Evolutionary conservation across 495 filamentous ascomycete species (phyloP).

Genomic region (Lophiostoma macrostomum): DNA sequence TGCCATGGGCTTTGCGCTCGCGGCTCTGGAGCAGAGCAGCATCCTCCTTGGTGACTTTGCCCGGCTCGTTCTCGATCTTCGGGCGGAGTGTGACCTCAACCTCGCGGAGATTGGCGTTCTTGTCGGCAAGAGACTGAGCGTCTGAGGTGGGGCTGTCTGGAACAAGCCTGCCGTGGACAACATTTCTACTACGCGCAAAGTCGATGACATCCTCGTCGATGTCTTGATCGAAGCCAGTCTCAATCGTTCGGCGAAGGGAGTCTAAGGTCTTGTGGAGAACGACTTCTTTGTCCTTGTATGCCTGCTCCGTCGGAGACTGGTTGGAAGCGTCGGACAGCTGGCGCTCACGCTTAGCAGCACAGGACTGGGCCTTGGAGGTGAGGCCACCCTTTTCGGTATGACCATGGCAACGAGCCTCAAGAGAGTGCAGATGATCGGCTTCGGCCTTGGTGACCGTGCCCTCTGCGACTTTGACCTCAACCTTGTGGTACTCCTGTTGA

Average conservation of each 20-base stretch:
- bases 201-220: slow-evolving; percentile 29
- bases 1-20: slow-evolving; percentile 16
- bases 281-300: slow-evolving; percentile 3
- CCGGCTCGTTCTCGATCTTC: slow-evolving; percentile 20
- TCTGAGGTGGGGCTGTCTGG: too few relatives aligned
- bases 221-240: slow-evolving; percentile 6
- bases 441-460: slow-evolving; percentile 23
- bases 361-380: slow-evolving; percentile 18
- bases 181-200: too few relatives aligned
- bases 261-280: slow-evolving; percentile 1
- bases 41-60: slow-evolving; percentile 23
- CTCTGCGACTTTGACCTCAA: slow-evolving; percentile 22
- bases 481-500: slow-evolving; percentile 14
- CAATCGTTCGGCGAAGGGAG: slow-evolving; percentile 15
- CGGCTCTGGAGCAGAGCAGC: slow-evolving; percentile 17
- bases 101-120: slow-evolving; percentile 11
- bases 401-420: slow-evolving; percentile 24
- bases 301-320: neutral
- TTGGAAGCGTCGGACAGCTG: neutral
- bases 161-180: too few relatives aligned
- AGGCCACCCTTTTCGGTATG: slow-evolving; percentile 28
- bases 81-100: slow-evolving; percentile 4
- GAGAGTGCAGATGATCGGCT: slow-evolving; percentile 23
- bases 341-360: slow-evolving; percentile 21
- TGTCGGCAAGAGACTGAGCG: neutral